phyloP scores from a whole-genome alignment of 2,329 filamentous ascomycete genomes.

The Alternaria brassicae region DNA sequence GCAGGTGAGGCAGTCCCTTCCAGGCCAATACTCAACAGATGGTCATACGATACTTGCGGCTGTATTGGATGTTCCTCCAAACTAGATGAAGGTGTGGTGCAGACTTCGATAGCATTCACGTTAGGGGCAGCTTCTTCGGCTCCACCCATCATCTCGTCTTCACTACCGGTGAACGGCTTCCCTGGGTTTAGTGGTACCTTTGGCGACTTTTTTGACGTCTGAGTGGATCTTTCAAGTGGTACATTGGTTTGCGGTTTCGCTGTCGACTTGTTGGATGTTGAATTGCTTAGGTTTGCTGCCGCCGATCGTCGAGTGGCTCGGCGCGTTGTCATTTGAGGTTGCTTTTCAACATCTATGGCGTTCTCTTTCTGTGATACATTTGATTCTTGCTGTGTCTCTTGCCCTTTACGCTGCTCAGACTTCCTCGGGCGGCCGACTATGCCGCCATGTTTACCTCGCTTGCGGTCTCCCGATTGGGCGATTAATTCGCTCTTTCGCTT shows the following conservation, averaged over 20 bases:
- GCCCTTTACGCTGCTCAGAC: constrained; percentile 9
- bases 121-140: not conserved
- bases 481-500: constrained; percentile 30
- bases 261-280: not conserved
- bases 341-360: not conserved
- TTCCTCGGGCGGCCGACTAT: constrained; percentile 26
- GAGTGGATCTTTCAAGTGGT: not conserved
- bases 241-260: not conserved
- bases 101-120: not conserved
- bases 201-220: not conserved
- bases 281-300: not conserved
- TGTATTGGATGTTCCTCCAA: not conserved
- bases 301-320: constrained; percentile 23
- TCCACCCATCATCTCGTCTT: not conserved
- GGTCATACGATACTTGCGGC: not conserved
- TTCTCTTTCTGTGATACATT: not conserved
- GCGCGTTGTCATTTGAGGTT: constrained; percentile 18
- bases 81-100: not conserved
- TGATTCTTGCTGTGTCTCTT: not conserved
- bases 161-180: not conserved
- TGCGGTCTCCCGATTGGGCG: constrained; percentile 8
- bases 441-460: constrained; percentile 23
- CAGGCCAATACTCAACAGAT: not conserved
- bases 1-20: not conserved
- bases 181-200: not conserved